Percentiles rank a stretch among this genome's conserved stretches.
Conservation (phyloP, 169 alveolate species). For the Eimeria zaria region DNA sequence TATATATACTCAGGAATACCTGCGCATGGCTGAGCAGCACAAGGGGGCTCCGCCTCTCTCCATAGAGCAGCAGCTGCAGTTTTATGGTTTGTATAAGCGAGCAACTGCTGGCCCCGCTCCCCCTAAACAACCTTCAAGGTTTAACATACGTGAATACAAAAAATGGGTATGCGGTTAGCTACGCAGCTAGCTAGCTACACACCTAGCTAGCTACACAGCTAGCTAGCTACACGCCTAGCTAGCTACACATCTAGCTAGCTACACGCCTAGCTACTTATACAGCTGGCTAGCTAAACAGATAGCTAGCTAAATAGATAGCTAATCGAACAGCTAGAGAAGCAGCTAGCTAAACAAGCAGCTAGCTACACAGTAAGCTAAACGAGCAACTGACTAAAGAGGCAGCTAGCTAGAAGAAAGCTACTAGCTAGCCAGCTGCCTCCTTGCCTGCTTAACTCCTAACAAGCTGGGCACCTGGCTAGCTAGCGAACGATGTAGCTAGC, state of each 20-base stretch:
- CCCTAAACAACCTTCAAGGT: constrained; percentile 16
- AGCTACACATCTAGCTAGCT: background rate
- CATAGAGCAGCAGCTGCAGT: background rate
- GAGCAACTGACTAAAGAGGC: too few species aligned
- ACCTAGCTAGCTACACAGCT: background rate
- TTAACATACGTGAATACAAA: constrained; percentile 27
- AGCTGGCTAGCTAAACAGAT: too few species aligned
- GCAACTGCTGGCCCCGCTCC: constrained; percentile 19
- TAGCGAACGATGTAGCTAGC: background rate
- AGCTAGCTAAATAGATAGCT: too few species aligned
- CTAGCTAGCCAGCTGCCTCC: background rate
- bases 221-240: background rate
- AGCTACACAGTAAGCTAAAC: too few species aligned
- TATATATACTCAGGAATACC: background rate
- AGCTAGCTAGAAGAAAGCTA: too few species aligned
- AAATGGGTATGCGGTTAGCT: background rate
- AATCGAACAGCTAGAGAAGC: too few species aligned
- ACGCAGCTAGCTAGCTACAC: background rate
- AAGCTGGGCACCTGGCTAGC: background rate
- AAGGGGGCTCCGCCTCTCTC: background rate
- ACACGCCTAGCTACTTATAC: background rate
- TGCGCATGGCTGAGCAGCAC: background rate
- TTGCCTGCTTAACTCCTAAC: background rate
- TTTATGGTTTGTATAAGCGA: constrained; percentile 25
- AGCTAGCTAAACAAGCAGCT: background rate